These are phyloP conservation scores for Actinidia arguta DNA, from an alignment of 179 eudicot species.

Conservation along the genomic window DNA sequence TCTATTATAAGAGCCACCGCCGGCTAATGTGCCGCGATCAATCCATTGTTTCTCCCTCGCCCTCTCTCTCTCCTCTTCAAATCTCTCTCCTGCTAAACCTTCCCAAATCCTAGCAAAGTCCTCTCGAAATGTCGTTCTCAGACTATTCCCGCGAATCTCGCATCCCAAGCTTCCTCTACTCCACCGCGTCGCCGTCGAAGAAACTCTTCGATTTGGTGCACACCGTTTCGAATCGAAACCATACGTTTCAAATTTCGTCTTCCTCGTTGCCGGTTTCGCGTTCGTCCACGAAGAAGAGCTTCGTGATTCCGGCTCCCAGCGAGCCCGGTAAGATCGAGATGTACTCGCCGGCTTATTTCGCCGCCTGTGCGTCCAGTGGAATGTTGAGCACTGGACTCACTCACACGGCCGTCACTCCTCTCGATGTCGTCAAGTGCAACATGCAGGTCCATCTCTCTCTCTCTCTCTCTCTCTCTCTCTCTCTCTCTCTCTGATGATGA, in stretches of 20 bases:
- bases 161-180: slow-evolving; percentile 64
- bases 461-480: not conserved
- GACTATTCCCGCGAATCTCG: slow-evolving; percentile 35
- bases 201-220: not conserved
- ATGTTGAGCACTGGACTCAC: slow-evolving; percentile 65
- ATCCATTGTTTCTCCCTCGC: not conserved
- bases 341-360: slow-evolving; percentile 69
- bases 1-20: not conserved
- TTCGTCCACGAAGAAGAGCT: slow-evolving; percentile 4
- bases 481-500: no score
- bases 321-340: slow-evolving; percentile 58
- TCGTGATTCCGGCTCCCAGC: slow-evolving; percentile 46
- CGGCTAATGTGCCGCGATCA: not conserved
- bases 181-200: slow-evolving; percentile 17
- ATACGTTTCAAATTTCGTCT: not conserved
- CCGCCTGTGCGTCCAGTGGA: slow-evolving; percentile 69
- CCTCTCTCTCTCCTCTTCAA: not conserved
- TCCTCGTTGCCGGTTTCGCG: not conserved
- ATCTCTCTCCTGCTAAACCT: not conserved
- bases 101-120: not conserved
- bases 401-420: slow-evolving; percentile 80
- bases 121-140: slow-evolving; percentile 26
- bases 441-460: slow-evolving; percentile 60
- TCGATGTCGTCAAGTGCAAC: slow-evolving; percentile 83
- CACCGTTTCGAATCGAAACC: not conserved